phyloP scores from a whole-genome alignment of 352 stramenopile genomes.

The Pythium graminicola region DNA sequence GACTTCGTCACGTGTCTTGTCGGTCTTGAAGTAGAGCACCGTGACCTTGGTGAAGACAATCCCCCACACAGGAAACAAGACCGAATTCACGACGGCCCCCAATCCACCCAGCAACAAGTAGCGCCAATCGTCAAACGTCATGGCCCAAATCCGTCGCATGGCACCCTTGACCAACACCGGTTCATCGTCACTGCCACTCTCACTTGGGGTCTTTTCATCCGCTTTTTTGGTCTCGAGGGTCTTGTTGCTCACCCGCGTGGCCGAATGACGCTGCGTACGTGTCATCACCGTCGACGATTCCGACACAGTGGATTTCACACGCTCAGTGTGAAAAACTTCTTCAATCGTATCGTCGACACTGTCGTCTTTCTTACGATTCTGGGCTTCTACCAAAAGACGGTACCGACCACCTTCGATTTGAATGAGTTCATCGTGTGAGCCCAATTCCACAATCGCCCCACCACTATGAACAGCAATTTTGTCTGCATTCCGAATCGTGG shows the following conservation, averaged over 20 bases:
- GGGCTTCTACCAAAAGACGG: constrained; percentile 20
- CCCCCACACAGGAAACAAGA: constrained; percentile 36
- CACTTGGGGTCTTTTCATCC: not conserved
- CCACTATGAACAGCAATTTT: constrained; percentile 76
- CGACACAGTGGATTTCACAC: constrained; percentile 4
- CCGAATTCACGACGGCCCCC: constrained; percentile 28
- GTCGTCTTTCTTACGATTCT: constrained; percentile 1
- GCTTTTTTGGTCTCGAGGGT: not conserved
- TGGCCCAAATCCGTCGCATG: constrained; percentile 30
- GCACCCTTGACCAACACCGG: not conserved
- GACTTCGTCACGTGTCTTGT: constrained; percentile 16
- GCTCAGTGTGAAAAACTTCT: not conserved
- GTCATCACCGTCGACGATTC: not conserved
- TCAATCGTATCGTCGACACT: not conserved
- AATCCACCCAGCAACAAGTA: constrained; percentile 20
- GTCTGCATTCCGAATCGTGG: constrained; percentile 69
- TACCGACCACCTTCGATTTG: constrained; percentile 23
- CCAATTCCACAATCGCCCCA: constrained; percentile 68
- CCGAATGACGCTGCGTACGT: constrained; percentile 2
- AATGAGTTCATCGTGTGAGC: constrained; percentile 81
- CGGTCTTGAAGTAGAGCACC: constrained; percentile 28
- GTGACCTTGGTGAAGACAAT: constrained; percentile 35
- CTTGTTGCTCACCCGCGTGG: not conserved
- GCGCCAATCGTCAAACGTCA: constrained; percentile 24
- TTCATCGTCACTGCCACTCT: not conserved